These are phyloP conservation scores for Calonectria hawksworthii DNA, from an alignment of 2,329 filamentous ascomycete genomes.

Conservation along the genomic window DNA sequence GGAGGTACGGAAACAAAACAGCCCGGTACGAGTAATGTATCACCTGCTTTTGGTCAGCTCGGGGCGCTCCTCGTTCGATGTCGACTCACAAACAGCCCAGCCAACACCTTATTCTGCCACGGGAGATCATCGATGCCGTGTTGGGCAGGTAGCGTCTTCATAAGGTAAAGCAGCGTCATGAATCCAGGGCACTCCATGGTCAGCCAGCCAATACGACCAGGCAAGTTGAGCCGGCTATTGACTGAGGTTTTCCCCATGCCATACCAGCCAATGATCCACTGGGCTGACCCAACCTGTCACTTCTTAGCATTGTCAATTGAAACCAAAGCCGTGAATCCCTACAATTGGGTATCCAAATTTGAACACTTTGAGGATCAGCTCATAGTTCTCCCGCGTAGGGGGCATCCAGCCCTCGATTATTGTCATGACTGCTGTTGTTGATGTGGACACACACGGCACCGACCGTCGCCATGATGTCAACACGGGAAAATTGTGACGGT, in stretches of 20 bases:
- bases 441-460: background rate
- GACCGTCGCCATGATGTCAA: constrained; percentile 39
- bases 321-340: constrained; percentile 39
- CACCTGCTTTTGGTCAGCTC: constrained; percentile 58
- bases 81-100: constrained; percentile 71
- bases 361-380: constrained; percentile 66
- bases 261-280: constrained; percentile 87
- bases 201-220: constrained; percentile 88
- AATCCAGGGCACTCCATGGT: constrained; percentile 89
- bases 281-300: constrained; percentile 75
- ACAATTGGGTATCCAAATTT: constrained; percentile 67
- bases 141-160: constrained; percentile 75
- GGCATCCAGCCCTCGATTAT: constrained; percentile 70
- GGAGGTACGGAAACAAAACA: constrained; percentile 83
- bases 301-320: constrained; percentile 20
- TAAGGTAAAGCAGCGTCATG: constrained; percentile 82
- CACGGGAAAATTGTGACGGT: constrained; percentile 35
- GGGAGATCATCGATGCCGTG: constrained; percentile 73
- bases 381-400: constrained; percentile 70
- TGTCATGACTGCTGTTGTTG: constrained; percentile 54
- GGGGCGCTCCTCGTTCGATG: constrained; percentile 14
- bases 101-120: constrained; percentile 84
- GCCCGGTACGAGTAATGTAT: constrained; percentile 95
- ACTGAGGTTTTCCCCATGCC: constrained; percentile 94
- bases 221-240: constrained; percentile 82